Base-by-base conservation (phyloP, 306 rosid genomes). In the Vigna unguiculata region DNA sequence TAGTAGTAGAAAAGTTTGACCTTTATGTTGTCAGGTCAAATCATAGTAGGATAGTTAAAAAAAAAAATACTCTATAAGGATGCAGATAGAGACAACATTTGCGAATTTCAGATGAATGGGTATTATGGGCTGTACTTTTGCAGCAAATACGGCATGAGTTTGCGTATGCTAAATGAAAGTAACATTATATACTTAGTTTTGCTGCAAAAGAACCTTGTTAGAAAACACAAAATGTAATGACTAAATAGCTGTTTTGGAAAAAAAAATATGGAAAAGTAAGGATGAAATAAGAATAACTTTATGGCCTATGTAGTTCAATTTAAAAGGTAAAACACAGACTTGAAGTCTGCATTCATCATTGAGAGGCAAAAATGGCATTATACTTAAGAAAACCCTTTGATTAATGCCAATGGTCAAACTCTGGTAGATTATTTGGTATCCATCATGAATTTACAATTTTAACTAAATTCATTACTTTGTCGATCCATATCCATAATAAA, bases 21-120 rank as follows among this genome's bases (percentile, higher is more conserved):
- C 52, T 62, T 38, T 40, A 55, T 17, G 40, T 20, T 25, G 49
- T 30, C 16, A 72, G 58, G 21, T 72, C 46, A 72, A 72, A 80
- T 36, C 19, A 46, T 15, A 0, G 45, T 30, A 57, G 9, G 22
- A 21, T 36, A 24, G 38, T 21, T 12, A 52, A 45, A 41, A 13
- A 59, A 10, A 8, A 9, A 61, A 43, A 38, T 20, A 47, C 9
- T 30, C 51, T 13, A 38, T 19, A 40, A 71, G 3, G 15, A 69
- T 11, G 36, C 12, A 20, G 32, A 45, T 45, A 68, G 17, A 68
- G 36, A 13, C 48, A 38, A 13, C 19, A 25, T 67, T 59, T 13
- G 22, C 19, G 24, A 43, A 19, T 25, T 55, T 43, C 25, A 38
- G 28, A 63, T 20, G 32, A 69, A 60, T 21, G 20, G 6, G 51